Conservation (phyloP, 2,329 filamentous ascomycete species). For the Coniochaeta prunicola region DNA sequence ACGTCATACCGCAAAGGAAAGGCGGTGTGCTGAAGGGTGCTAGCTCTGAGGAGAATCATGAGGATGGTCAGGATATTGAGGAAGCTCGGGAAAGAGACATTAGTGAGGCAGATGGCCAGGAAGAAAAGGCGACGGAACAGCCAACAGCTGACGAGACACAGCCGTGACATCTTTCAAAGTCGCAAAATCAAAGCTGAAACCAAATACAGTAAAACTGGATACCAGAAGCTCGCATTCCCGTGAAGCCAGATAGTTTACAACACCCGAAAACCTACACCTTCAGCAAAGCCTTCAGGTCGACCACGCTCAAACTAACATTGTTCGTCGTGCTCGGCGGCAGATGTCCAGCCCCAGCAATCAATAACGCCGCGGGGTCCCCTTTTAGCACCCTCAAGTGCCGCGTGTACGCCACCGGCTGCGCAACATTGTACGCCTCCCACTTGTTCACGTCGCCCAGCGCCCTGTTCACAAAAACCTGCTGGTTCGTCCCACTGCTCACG, state of each 20-base stretch:
- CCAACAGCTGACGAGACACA: not conserved
- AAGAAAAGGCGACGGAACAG: slow-evolving; percentile 5
- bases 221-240: not conserved
- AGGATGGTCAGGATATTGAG: slow-evolving; percentile 16
- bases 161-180: not conserved
- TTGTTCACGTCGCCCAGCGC: slow-evolving; percentile 26
- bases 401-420: slow-evolving; percentile 29
- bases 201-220: not conserved
- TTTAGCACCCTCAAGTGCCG: slow-evolving; percentile 27
- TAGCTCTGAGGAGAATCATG: slow-evolving; percentile 16
- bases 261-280: not conserved
- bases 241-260: not conserved
- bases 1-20: slow-evolving; percentile 86
- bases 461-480: slow-evolving; percentile 35
- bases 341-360: slow-evolving; percentile 39
- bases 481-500: slow-evolving; percentile 28
- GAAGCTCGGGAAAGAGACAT: slow-evolving; percentile 16
- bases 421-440: slow-evolving; percentile 28
- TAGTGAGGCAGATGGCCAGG: slow-evolving; percentile 18
- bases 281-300: slow-evolving; percentile 11
- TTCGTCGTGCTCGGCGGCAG: slow-evolving; percentile 40
- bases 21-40: slow-evolving; percentile 59
- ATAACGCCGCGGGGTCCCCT: slow-evolving; percentile 23
- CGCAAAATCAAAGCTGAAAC: not conserved
- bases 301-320: slow-evolving; percentile 28